These are phyloP conservation scores for Hypomontagnella submonticulosa DNA, from an alignment of 495 filamentous ascomycete genomes.

Conservation along the genomic window DNA sequence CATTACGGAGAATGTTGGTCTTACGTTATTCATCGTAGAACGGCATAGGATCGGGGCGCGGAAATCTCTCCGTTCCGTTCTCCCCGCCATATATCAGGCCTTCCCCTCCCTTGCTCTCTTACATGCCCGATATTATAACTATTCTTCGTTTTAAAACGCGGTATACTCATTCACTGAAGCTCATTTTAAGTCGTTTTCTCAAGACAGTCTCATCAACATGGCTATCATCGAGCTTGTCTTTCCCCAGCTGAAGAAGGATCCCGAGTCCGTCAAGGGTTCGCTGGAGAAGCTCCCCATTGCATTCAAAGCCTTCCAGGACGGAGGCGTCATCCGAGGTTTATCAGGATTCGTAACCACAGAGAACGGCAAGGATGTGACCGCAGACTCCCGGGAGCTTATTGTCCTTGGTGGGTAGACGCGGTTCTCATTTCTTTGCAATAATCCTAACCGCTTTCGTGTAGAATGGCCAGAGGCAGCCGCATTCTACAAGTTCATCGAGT, in stretches of 20 bases:
- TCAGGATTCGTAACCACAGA: conserved; percentile 18
- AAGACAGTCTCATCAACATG: conserved; percentile 19
- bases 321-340: conserved; percentile 10
- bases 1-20: too few species aligned
- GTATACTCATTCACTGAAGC: background rate
- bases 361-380: conserved; percentile 26
- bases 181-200: background rate
- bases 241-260: conserved; percentile 31
- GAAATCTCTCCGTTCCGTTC: too few species aligned
- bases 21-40: too few species aligned
- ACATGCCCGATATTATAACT: too few species aligned
- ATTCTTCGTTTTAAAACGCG: background rate
- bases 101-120: too few species aligned
- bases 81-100: too few species aligned
- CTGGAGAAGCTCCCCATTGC: conserved; percentile 1
- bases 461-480: conserved; percentile 25
- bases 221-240: conserved; percentile 38
- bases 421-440: background rate
- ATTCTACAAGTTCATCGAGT: conserved; percentile 25
- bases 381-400: conserved; percentile 21
- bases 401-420: conserved; percentile 22
- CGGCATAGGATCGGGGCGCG: too few species aligned
- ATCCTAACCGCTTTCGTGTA: conserved; percentile 17
- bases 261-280: conserved; percentile 17
- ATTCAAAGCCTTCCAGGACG: conserved; percentile 15